phyloP scores from a whole-genome alignment of 768 basidiomycete species.

The Boletus vinaceobasis region DNA sequence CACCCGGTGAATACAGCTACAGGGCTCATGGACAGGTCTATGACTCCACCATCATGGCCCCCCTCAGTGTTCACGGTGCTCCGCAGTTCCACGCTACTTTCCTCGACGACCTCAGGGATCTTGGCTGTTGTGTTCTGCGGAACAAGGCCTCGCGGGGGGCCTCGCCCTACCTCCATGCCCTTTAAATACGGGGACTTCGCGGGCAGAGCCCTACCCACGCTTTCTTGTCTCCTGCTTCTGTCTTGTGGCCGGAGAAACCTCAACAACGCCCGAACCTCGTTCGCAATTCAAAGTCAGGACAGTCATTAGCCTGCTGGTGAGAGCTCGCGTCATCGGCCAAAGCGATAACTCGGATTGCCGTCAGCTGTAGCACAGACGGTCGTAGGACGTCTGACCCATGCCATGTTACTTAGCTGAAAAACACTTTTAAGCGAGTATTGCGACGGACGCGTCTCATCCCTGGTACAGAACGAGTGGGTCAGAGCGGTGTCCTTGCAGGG shows the following conservation, averaged over 20 bases:
- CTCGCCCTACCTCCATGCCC: slow-evolving; percentile 18
- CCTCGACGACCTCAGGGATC: slow-evolving; percentile 18
- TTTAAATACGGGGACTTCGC: slow-evolving; percentile 26
- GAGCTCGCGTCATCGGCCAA: slow-evolving; percentile 11
- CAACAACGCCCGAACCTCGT: slow-evolving; percentile 29
- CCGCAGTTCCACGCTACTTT: slow-evolving; percentile 23
- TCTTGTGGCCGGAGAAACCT: slow-evolving; percentile 18
- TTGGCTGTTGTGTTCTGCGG: slow-evolving; percentile 18
- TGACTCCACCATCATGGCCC: slow-evolving; percentile 10
- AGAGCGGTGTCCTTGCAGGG: slow-evolving; percentile 15
- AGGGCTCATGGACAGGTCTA: slow-evolving; percentile 1
- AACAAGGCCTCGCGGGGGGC: slow-evolving; percentile 15
- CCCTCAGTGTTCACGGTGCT: slow-evolving; percentile 9
- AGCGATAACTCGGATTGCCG: slow-evolving; percentile 10
- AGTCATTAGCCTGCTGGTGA: slow-evolving; percentile 16
- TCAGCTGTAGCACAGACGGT: slow-evolving; percentile 16
- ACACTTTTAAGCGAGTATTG: slow-evolving; percentile 17
- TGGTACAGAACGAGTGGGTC: slow-evolving; percentile 15
- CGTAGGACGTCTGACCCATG: slow-evolving; percentile 9
- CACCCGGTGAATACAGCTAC: slow-evolving; percentile 1
- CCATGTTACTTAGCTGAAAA: slow-evolving; percentile 15
- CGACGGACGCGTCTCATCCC: slow-evolving; percentile 5
- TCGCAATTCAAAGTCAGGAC: slow-evolving; percentile 28
- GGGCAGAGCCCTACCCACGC: slow-evolving; percentile 15
- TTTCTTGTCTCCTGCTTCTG: slow-evolving; percentile 24